Evolutionary conservation across 345 rosid species (phyloP), one percentile per base, ranked within the genome.

Genomic region (Syzygium aqueum): DNA sequence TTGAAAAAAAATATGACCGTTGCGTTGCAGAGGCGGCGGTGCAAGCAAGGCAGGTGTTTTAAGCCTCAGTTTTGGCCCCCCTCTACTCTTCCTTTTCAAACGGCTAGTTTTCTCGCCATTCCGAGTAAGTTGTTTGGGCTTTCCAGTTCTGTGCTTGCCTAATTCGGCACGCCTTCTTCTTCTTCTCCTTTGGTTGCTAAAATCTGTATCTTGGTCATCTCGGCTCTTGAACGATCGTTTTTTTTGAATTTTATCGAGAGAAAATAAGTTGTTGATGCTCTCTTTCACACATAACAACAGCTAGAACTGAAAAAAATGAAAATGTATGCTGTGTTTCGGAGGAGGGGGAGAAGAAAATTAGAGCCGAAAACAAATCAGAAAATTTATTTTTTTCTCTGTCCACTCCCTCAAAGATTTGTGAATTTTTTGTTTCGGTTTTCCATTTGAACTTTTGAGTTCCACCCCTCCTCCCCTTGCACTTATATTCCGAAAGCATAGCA

Each of bases 1-100:
- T 67, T 30, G 12, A 67, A 27, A 86, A 88, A 86, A 10, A 52
- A 53, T 87, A 56, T 57, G 92, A 89, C 86, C 92, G 92, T 90
- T 90, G 53, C 49, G 10, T 22, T 37, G 4, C 50, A 23, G 43
- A 40, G 85, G 85, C 85, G 56, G 88, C n/a, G 5, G n/a, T 28
- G 85, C 40, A 6, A 5, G 49, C 50, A 5, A 17, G 22, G 80
- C 15, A 43, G 40, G 27, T 16, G 14, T 51, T 5, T 40, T 43
- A 11, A 10, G 46, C 33, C 37, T 51, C 84, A 33, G 10, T 67
- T 67, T 51, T 11, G 7, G 7, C 46, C 46, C 46, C 46, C 84
- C 61, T 53, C 49, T 37, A 2, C 9, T 33, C 84, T 57, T 78
- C 27, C 37, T 33, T 25, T 27, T 54, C 56, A 83, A 90, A 90